Percentiles rank a stretch among this genome's conserved stretches.
Conservation (phyloP, 2,329 filamentous ascomycete genomes). For the Hyphodiscus sp. region DNA sequence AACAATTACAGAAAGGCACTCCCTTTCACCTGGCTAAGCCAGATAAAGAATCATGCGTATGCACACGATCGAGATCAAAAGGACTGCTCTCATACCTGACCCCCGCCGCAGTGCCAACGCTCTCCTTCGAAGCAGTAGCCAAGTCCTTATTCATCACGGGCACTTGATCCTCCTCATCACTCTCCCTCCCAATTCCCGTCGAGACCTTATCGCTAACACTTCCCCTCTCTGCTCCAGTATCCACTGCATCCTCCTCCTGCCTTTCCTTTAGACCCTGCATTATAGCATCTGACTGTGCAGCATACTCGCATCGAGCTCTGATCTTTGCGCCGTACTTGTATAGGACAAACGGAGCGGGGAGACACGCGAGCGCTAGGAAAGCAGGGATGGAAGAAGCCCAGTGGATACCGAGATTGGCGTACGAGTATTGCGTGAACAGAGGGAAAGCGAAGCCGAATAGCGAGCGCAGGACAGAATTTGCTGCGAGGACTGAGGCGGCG, state of each 20-base stretch:
- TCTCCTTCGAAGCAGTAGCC: background rate
- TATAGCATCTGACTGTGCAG: conserved; percentile 39
- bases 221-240: no score
- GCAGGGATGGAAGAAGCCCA: conserved; percentile 70
- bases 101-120: background rate
- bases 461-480: conserved; percentile 64
- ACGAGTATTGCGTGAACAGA: conserved; percentile 54
- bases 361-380: conserved; percentile 63
- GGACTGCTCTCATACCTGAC: background rate
- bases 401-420: conserved; percentile 55
- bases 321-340: conserved; percentile 63
- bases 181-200: no score
- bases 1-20: no score
- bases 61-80: background rate
- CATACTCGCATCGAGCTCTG: conserved; percentile 60
- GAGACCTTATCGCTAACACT: background rate
- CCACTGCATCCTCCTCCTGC: background rate
- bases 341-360: conserved; percentile 70
- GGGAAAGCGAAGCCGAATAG: conserved; percentile 67
- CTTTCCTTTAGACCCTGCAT: background rate
- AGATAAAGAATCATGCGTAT: background rate
- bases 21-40: background rate
- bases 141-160: background rate
- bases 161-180: background rate
- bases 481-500: conserved; percentile 67